Base-by-base conservation (phyloP, 2,329 filamentous ascomycete genomes). In the Xylaria digitata region DNA sequence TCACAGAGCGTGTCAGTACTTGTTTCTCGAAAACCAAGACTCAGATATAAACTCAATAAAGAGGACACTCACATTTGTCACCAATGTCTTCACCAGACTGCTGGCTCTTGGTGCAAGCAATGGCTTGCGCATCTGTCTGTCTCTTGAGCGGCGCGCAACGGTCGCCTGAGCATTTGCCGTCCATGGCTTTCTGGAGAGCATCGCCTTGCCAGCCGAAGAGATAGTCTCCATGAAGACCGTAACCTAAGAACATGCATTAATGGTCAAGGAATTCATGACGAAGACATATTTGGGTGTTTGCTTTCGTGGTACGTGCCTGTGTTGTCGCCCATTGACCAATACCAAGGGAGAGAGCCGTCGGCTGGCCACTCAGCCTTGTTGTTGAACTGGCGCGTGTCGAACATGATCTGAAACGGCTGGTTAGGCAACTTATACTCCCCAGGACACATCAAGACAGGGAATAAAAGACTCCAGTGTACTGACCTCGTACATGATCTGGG, bases 401-500 rank as follows among this genome's bases (percentile, higher is more conserved):
- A 81, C 73, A 82, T 81, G 53, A 80, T 75, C 70, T 40, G 9
- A 8, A 11, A 8, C 3, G 32, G 2, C 11, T 15, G 11, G 4
- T 15, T 40, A 40, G 37, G 37, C 2, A 13, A 40, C 37, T 40
- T 40, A 3, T 15, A 15, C 37, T 15, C 37, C 26, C 37, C 37
- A 5, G 13, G 37, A 40, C 13, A 40, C 5, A 40, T 40, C 37
- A 15, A 40, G 15, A 40, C 37, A 15, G 11, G 37, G 37, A 40
- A 40, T 40, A 15, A 40, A 13, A 40, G 13, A 13, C 37, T 40
- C 13, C 13, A 40, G 37, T 9, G 13, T 15, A 40, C 37, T 40
- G 13, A 40, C 37, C 37, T 82, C 80, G 66, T 80, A 81, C 79
- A 81, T 81, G 62, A 81, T 66, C 72, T 81, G 80, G 40, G 80